Evolutionary conservation across 345 rosid genomes (phyloP).

Genomic region (Populus simonii): DNA sequence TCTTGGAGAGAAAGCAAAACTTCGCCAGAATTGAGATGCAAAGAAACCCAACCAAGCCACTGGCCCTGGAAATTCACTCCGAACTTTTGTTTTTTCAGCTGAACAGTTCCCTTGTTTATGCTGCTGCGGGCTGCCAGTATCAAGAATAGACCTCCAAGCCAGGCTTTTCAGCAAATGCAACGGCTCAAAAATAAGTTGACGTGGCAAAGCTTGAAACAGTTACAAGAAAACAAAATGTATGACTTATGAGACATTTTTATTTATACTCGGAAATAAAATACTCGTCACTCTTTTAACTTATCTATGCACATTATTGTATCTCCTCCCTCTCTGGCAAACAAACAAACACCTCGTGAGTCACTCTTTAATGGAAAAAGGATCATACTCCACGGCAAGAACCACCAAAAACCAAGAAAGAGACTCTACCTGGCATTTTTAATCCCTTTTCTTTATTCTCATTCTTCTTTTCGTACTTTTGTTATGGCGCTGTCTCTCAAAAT

Average conservation of each 20-base stretch:
- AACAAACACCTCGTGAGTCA: neutral
- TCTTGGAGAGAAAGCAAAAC: too few relatives aligned
- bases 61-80: neutral
- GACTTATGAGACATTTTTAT: neutral
- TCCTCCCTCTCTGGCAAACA: neutral
- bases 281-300: neutral
- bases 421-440: neutral
- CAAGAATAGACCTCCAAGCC: neutral
- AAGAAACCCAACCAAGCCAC: neutral
- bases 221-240: neutral
- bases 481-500: too few relatives aligned
- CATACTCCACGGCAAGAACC: neutral
- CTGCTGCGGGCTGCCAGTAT: neutral
- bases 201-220: neutral
- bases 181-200: neutral
- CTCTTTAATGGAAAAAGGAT: neutral
- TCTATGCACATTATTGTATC: neutral
- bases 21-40: neutral
- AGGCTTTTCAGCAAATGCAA: neutral
- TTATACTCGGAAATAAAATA: neutral
- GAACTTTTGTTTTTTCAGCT: neutral
- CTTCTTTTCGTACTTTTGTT: neutral
- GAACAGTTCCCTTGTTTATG: neutral
- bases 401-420: neutral
- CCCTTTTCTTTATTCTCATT: neutral